These are phyloP conservation scores for Thermothelomyces thermophilus DNA, from an alignment of 2,329 filamentous ascomycete genomes.

Conservation along the genomic window DNA sequence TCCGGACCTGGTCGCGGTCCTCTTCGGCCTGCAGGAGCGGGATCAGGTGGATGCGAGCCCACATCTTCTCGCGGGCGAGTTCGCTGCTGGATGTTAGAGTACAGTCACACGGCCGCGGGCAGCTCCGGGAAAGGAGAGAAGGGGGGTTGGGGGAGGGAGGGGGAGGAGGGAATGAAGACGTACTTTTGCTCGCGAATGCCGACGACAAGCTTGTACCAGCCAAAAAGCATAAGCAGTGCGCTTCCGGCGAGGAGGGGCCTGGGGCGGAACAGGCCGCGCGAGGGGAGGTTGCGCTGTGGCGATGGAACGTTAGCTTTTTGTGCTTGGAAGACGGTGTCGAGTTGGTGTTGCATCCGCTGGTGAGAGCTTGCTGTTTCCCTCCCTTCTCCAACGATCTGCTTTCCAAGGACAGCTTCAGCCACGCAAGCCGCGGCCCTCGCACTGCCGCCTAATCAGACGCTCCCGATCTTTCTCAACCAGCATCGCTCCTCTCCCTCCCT, in stretches of 20 bases:
- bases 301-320: conserved; percentile 18
- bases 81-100: conserved; percentile 52
- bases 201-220: conserved; percentile 78
- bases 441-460: no score
- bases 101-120: neutral
- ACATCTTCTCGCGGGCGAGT: conserved; percentile 94
- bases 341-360: neutral
- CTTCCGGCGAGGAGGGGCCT: conserved; percentile 69
- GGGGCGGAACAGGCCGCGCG: conserved; percentile 75
- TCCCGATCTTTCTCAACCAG: no score
- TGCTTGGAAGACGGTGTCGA: neutral
- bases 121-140: no score
- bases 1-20: conserved; percentile 87
- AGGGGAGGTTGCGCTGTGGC: conserved; percentile 77
- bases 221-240: conserved; percentile 75
- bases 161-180: conserved; percentile 29
- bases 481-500: no score
- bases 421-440: no score
- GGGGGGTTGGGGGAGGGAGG: no score
- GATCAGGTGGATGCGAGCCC: conserved; percentile 90
- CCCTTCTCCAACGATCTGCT: no score
- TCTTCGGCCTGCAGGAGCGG: conserved; percentile 93
- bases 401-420: no score
- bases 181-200: conserved; percentile 91
- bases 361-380: neutral